These are phyloP conservation scores for Lagenaria siceraria DNA, from an alignment of 306 rosid species.

Conservation along the genomic window DNA sequence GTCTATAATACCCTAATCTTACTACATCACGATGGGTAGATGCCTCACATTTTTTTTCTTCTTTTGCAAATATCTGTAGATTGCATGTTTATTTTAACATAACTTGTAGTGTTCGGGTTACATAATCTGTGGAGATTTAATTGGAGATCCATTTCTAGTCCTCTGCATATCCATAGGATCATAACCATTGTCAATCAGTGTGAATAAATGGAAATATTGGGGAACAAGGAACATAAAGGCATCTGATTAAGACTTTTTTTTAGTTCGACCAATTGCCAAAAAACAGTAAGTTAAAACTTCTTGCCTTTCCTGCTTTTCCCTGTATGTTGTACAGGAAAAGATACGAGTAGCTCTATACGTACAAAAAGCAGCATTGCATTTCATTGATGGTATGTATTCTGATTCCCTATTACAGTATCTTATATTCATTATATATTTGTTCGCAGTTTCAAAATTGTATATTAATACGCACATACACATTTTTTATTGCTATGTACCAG, in stretches of 20 bases:
- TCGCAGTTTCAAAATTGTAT: not conserved
- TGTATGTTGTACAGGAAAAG: slow-evolving; percentile 44
- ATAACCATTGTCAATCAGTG: not conserved
- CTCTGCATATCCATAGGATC: not conserved
- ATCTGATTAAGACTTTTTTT: not conserved
- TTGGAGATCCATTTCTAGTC: not conserved
- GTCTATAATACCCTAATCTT: no score
- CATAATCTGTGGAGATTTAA: not conserved
- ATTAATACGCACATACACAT: not conserved
- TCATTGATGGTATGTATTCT: slow-evolving; percentile 58
- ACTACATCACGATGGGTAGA: no score
- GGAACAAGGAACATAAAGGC: not conserved
- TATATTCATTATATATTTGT: not conserved
- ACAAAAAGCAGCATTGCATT: slow-evolving; percentile 89
- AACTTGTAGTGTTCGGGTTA: not conserved
- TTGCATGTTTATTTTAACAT: not conserved
- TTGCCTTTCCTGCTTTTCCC: not conserved
- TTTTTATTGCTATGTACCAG: slow-evolving; percentile 18
- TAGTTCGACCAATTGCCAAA: not conserved
- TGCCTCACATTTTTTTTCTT: not conserved
- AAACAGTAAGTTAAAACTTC: not conserved
- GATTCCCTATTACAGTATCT: not conserved
- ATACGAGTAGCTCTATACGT: slow-evolving; percentile 78
- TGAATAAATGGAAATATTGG: not conserved
- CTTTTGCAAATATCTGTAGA: not conserved